phyloP scores from a whole-genome alignment of 2,329 filamentous ascomycete genomes.

The Fusarium sp. region DNA sequence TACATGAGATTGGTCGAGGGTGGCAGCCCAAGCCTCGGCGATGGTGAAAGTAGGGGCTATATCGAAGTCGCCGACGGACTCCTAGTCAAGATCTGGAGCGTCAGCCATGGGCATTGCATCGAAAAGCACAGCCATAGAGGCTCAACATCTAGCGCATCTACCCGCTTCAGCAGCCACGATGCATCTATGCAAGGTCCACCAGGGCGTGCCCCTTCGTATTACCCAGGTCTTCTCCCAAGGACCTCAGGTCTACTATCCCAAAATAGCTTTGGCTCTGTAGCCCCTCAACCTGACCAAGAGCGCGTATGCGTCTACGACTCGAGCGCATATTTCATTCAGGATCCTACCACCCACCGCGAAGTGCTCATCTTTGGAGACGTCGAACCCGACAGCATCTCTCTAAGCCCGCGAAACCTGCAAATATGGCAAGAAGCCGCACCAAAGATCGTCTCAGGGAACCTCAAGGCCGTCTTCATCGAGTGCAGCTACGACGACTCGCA shows the following conservation, averaged over 20 bases:
- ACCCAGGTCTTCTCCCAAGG: conserved; percentile 37
- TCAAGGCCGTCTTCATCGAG: conserved; percentile 91
- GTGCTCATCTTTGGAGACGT: conserved; percentile 96
- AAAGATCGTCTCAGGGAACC: conserved; percentile 77
- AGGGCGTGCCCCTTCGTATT: conserved; percentile 45
- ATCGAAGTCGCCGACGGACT: conserved; percentile 88
- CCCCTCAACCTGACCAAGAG: conserved; percentile 53
- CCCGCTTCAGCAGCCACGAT: conserved; percentile 63
- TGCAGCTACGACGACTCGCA: conserved; percentile 91
- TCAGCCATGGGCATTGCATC: conserved; percentile 92
- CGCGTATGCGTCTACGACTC: conserved; percentile 81
- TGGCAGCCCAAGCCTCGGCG: conserved; percentile 84
- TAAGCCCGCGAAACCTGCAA: conserved; percentile 80
- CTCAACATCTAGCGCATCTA: conserved; percentile 60
- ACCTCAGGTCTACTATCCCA: conserved; percentile 49
- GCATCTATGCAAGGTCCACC: conserved; percentile 49
- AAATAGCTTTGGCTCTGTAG: conserved; percentile 41
- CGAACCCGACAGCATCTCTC: conserved; percentile 87
- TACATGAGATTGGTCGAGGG: conserved; percentile 91
- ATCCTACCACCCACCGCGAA: conserved; percentile 75
- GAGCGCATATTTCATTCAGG: conserved; percentile 92
- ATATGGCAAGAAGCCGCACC: conserved; percentile 92
- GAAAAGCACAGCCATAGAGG: conserved; percentile 76
- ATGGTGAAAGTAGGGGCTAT: conserved; percentile 83
- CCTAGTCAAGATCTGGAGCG: conserved; percentile 85